phyloP scores from a whole-genome alignment of 2,329 filamentous ascomycete species.

The Cladophialophora chaetospira region DNA sequence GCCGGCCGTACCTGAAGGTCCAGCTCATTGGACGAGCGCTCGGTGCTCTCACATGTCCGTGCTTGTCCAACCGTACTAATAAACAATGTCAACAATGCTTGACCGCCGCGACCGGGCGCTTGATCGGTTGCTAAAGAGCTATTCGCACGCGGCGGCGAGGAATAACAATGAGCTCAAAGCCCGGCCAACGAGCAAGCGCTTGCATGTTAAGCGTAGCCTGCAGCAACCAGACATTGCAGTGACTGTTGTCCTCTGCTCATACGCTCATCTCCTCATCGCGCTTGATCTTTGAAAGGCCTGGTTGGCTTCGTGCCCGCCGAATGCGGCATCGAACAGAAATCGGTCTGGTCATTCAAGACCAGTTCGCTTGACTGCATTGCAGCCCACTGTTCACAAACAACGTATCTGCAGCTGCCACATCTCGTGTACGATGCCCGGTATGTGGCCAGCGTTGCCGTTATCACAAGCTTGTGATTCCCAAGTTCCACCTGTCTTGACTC shows the following conservation, averaged over 20 bases:
- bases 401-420: conserved; percentile 5
- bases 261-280: neutral
- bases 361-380: neutral
- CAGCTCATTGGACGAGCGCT: neutral
- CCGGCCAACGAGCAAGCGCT: conserved; percentile 2
- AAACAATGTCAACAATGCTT: neutral
- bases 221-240: neutral
- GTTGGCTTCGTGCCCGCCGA: conserved; percentile 1
- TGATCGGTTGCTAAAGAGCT: neutral
- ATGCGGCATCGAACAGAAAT: conserved; percentile 2
- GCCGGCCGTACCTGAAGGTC: neutral
- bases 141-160: neutral
- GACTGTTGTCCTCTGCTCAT: neutral
- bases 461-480: neutral
- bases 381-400: neutral
- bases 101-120: neutral
- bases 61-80: neutral
- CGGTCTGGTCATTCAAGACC: neutral
- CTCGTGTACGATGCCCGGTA: neutral
- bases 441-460: conserved; percentile 6
- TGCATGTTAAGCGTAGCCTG: conserved; percentile 7
- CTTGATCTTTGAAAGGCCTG: neutral
- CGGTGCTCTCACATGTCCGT: neutral
- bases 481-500: neutral
- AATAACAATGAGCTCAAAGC: neutral